Conservation (phyloP, 257 asterid species). For the Oldenlandia corymbosa region DNA sequence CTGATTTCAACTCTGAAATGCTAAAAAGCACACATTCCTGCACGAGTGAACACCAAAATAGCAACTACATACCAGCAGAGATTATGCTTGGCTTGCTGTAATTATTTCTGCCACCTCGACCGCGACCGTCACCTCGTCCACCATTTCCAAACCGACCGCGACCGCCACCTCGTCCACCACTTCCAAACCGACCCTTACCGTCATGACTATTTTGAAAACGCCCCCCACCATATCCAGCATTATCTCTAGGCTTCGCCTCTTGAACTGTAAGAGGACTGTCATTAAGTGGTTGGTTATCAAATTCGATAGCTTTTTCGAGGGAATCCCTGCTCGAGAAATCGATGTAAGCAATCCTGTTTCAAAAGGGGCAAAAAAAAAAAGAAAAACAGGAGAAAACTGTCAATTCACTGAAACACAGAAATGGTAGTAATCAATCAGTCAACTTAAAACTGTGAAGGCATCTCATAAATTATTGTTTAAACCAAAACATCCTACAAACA, state of each 20-base stretch:
- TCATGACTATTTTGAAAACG: conserved; percentile 30
- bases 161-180: conserved; percentile 16
- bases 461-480: too few relatives aligned
- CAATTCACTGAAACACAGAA: neutral
- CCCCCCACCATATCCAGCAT: conserved; percentile 25
- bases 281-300: conserved; percentile 46
- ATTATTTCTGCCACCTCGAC: conserved; percentile 23
- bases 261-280: conserved; percentile 37
- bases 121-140: conserved; percentile 31
- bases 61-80: too few relatives aligned
- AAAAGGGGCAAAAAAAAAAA: too few relatives aligned
- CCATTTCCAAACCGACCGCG: conserved; percentile 29
- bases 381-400: neutral
- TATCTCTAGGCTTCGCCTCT: conserved; percentile 61
- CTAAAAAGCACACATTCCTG: too few relatives aligned
- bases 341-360: conserved; percentile 67
- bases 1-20: too few relatives aligned
- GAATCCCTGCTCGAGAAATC: conserved; percentile 42
- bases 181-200: conserved; percentile 16
- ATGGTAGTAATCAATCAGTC: too few relatives aligned
- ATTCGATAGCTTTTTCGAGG: conserved; percentile 50
- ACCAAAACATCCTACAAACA: too few relatives aligned
- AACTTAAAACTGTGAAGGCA: neutral
- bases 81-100: too few relatives aligned
- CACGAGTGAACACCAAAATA: too few relatives aligned